phyloP scores from a whole-genome alignment of 257 asterid species.

The Eucommia ulmoides region DNA sequence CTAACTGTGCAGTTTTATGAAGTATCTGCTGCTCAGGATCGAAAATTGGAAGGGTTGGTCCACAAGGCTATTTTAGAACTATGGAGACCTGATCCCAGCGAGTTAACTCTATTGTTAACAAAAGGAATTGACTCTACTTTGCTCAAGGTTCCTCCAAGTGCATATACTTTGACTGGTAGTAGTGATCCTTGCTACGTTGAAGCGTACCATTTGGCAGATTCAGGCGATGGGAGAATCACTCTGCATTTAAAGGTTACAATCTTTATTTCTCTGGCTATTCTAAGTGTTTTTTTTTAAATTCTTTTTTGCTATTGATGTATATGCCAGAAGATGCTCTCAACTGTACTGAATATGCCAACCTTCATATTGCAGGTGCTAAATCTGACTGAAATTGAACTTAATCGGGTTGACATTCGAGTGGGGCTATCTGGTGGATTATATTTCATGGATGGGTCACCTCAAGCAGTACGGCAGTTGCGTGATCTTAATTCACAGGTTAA shows the following conservation, averaged over 20 bases:
- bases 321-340: background rate
- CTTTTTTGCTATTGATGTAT: background rate
- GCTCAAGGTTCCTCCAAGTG: constrained; percentile 70
- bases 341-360: too few species aligned
- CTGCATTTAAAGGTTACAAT: constrained; percentile 68
- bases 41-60: constrained; percentile 77
- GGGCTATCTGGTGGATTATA: constrained; percentile 86
- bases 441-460: constrained; percentile 94
- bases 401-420: constrained; percentile 74
- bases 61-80: constrained; percentile 85
- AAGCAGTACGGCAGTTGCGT: constrained; percentile 76
- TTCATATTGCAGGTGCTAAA: constrained; percentile 54
- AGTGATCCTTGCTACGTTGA: constrained; percentile 95
- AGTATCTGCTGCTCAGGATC: constrained; percentile 82
- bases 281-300: background rate
- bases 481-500: constrained; percentile 70
- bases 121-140: constrained; percentile 55
- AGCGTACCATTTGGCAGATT: constrained; percentile 82
- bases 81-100: constrained; percentile 91
- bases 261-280: constrained; percentile 6
- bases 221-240: constrained; percentile 79
- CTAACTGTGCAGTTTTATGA: constrained; percentile 85
- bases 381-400: constrained; percentile 80
- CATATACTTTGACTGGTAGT: constrained; percentile 71
- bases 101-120: constrained; percentile 54